Percentiles rank a stretch among this genome's conserved stretches.
phyloP scores from a whole-genome alignment of 2,329 filamentous ascomycete genomes.

The Pseudogymnoascus sp. region DNA sequence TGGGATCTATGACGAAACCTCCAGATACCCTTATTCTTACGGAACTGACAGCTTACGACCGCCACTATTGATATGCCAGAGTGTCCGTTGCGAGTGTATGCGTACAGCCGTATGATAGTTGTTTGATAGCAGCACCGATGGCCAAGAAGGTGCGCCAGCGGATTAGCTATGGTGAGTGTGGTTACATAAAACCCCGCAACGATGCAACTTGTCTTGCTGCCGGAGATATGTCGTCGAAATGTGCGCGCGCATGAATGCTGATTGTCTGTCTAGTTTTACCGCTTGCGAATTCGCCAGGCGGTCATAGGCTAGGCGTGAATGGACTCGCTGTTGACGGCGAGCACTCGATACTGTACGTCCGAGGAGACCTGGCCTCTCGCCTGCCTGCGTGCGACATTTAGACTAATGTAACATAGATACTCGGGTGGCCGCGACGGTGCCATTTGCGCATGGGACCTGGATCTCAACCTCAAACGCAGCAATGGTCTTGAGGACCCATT shows the following conservation, averaged over 20 bases:
- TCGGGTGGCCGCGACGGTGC: conserved; percentile 92
- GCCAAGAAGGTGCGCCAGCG: conserved; percentile 62
- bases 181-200: conserved; percentile 10
- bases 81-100: neutral
- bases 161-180: conserved; percentile 57
- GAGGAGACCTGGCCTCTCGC: conserved; percentile 11
- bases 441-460: conserved; percentile 90
- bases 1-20: conserved; percentile 2
- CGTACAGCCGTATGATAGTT: conserved; percentile 9
- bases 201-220: neutral
- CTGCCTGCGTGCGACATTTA: conserved; percentile 10
- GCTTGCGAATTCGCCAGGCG: conserved; percentile 65
- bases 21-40: neutral
- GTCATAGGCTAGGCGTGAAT: conserved; percentile 91
- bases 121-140: conserved; percentile 33
- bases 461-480: conserved; percentile 51
- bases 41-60: conserved; percentile 1
- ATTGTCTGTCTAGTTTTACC: conserved; percentile 50
- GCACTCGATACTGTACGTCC: conserved; percentile 73
- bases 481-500: conserved; percentile 23
- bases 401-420: conserved; percentile 53
- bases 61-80: neutral
- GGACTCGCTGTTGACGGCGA: conserved; percentile 79
- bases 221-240: neutral
- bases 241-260: conserved; percentile 4